These are phyloP conservation scores for apple (Malus domestica) DNA, from an alignment of 306 rosid genomes.

Conservation along the genomic window DNA sequence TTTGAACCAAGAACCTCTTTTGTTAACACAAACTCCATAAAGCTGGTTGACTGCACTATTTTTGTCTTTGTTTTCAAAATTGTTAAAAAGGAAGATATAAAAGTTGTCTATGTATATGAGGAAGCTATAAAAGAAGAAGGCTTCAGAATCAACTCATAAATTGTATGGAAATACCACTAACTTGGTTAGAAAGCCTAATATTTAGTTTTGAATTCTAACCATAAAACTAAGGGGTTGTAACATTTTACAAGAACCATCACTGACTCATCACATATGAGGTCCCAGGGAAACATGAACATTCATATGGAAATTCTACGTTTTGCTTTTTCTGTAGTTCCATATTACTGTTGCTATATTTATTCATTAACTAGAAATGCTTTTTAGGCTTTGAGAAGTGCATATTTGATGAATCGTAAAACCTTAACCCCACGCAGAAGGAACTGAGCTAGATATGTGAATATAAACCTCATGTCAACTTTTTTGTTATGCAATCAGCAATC, in stretches of 20 bases:
- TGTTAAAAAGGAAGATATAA: not conserved
- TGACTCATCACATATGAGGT: conserved; percentile 2
- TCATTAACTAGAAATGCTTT: not conserved
- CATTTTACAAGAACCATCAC: not conserved
- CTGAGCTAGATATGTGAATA: not conserved
- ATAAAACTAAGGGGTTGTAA: not conserved
- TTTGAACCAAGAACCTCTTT: not conserved
- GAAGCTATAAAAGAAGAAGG: not conserved
- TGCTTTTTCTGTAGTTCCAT: conserved; percentile 9
- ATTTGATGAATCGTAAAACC: not conserved
- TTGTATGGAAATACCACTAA: not conserved
- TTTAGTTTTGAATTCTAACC: not conserved
- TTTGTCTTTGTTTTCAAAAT: not conserved
- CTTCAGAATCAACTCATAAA: not conserved
- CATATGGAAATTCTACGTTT: not conserved
- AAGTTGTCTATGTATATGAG: not conserved
- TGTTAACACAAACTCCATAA: not conserved
- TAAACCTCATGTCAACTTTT: conserved; percentile 5
- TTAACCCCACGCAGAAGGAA: not conserved
- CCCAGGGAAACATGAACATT: not conserved
- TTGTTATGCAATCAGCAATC: conserved; percentile 13
- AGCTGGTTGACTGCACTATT: not conserved
- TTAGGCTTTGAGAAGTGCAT: conserved; percentile 12
- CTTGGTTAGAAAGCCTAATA: not conserved
- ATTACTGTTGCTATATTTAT: conserved; percentile 10